Conservation (phyloP, 2,329 filamentous ascomycete genomes). For the Ophiocordyceps camponoti-floridani region DNA sequence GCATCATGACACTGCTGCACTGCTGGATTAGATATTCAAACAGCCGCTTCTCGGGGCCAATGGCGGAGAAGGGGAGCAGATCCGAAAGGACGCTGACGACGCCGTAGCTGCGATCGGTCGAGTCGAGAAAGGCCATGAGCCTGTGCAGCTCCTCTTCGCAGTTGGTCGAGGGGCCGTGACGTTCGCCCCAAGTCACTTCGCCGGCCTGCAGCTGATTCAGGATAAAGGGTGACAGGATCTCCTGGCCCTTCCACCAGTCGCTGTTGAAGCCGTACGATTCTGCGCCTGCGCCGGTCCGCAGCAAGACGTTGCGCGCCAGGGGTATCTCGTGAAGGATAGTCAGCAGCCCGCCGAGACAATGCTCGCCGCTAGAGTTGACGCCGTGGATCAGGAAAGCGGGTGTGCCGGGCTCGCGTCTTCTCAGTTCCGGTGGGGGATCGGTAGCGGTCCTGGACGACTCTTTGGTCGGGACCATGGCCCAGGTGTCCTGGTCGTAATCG, state of each 20-base stretch:
- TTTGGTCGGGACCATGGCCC: slow-evolving; percentile 36
- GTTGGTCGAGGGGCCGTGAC: slow-evolving; percentile 13
- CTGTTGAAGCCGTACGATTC: slow-evolving; percentile 34
- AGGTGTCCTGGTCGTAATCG: slow-evolving; percentile 35
- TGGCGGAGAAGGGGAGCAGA: slow-evolving; percentile 13
- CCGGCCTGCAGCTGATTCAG: slow-evolving; percentile 14
- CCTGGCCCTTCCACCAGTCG: slow-evolving; percentile 44
- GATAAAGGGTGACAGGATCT: slow-evolving; percentile 24
- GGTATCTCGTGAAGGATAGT: slow-evolving; percentile 45
- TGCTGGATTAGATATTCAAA: slow-evolving; percentile 22
- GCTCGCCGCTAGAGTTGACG: slow-evolving; percentile 13
- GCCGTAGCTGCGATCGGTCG: slow-evolving; percentile 40
- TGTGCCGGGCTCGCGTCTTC: slow-evolving; percentile 20
- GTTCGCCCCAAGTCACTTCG: slow-evolving; percentile 13
- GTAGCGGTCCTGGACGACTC: slow-evolving; percentile 4
- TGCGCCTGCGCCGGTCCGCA: slow-evolving; percentile 22
- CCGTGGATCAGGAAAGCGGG: slow-evolving; percentile 34
- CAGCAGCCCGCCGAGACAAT: slow-evolving; percentile 33
- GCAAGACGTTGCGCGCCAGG: slow-evolving; percentile 34
- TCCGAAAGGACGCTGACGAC: slow-evolving; percentile 29
- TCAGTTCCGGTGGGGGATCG: slow-evolving; percentile 17
- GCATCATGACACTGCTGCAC: slow-evolving; percentile 9
- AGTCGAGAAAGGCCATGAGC: slow-evolving; percentile 44
- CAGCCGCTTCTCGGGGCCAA: slow-evolving; percentile 22
- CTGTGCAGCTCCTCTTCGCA: slow-evolving; percentile 40